phyloP scores from a whole-genome alignment of 2,329 filamentous ascomycete species.

The Emergomyces pasteurianus region DNA sequence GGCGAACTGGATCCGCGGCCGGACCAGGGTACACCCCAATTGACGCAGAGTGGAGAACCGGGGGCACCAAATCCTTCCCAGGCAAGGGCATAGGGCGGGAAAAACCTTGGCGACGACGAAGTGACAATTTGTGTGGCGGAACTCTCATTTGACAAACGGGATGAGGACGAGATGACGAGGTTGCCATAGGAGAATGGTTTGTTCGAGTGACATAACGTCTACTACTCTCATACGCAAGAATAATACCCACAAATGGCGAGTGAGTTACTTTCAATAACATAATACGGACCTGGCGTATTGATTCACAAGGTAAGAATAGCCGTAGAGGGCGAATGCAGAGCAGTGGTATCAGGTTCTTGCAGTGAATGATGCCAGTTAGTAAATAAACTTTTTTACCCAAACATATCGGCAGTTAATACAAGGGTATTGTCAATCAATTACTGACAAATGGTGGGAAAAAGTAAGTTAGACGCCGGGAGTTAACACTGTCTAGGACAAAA shows the following conservation, averaged over 20 bases:
- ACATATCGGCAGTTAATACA: not conserved
- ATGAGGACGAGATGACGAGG: constrained; percentile 11
- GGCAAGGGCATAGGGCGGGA: constrained; percentile 8
- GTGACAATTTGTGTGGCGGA: constrained; percentile 14
- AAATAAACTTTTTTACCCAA: not conserved
- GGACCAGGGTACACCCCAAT: constrained; percentile 5
- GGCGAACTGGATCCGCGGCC: constrained; percentile 16
- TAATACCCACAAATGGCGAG: constrained; percentile 44
- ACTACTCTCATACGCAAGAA: constrained; percentile 42
- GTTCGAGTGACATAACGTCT: constrained; percentile 17
- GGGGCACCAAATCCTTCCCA: not conserved
- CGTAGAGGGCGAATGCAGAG: constrained; percentile 45
- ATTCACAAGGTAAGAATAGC: constrained; percentile 43
- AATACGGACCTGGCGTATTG: constrained; percentile 44
- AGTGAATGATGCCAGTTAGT: not conserved
- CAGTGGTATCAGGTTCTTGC: constrained; percentile 47
- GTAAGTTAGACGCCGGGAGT: constrained; percentile 35
- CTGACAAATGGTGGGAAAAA: constrained; percentile 36
- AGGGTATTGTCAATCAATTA: constrained; percentile 7
- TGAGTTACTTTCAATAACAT: constrained; percentile 48
- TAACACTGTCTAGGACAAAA: constrained; percentile 35
- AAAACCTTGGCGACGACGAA: constrained; percentile 10
- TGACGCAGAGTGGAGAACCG: not conserved
- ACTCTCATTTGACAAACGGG: constrained; percentile 14
- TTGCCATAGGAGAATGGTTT: constrained; percentile 15